Evolutionary conservation across 768 basidiomycete genomes (phyloP).

Genomic region (Rhizopogon sp.): DNA sequence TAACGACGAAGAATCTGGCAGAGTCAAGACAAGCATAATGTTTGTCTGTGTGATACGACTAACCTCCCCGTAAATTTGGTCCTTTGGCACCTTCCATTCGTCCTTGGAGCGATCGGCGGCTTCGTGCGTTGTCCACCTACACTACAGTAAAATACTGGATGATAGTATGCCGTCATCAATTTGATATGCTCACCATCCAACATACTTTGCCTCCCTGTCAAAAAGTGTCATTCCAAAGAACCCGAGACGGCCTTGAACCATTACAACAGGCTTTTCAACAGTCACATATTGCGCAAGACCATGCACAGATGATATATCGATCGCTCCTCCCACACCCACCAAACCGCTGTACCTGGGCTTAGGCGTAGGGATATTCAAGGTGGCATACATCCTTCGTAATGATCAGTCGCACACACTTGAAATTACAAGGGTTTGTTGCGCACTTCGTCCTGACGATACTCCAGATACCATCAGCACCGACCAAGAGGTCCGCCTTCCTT

Average conservation of each 20-base stretch:
- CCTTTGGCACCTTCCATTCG: constrained; percentile 23
- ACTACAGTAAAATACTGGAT: not conserved
- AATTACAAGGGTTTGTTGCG: not conserved
- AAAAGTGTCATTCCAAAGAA: constrained; percentile 23
- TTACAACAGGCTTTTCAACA: constrained; percentile 20
- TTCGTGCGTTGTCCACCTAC: constrained; percentile 26
- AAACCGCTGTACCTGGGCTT: constrained; percentile 25
- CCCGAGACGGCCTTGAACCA: constrained; percentile 22
- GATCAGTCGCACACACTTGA: not conserved
- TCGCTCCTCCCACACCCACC: constrained; percentile 17
- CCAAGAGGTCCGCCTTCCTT: constrained; percentile 24
- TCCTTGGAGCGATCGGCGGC: constrained; percentile 20
- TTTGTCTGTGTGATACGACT: not conserved
- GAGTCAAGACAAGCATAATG: not conserved
- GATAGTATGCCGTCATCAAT: no score
- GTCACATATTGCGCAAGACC: constrained; percentile 16
- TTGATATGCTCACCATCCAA: constrained; percentile 16
- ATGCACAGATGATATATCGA: constrained; percentile 13
- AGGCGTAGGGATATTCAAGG: constrained; percentile 13
- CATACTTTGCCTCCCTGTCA: constrained; percentile 19
- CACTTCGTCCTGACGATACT: constrained; percentile 21
- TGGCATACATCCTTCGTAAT: constrained; percentile 16
- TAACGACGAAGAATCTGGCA: constrained; percentile 21
- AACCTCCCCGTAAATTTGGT: constrained; percentile 16
- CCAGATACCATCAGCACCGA: constrained; percentile 29